A percentile compares a stretch with the other conserved stretches of the same genome.
Conservation (phyloP, 306 rosid genomes). For the Benincasa hispida region DNA sequence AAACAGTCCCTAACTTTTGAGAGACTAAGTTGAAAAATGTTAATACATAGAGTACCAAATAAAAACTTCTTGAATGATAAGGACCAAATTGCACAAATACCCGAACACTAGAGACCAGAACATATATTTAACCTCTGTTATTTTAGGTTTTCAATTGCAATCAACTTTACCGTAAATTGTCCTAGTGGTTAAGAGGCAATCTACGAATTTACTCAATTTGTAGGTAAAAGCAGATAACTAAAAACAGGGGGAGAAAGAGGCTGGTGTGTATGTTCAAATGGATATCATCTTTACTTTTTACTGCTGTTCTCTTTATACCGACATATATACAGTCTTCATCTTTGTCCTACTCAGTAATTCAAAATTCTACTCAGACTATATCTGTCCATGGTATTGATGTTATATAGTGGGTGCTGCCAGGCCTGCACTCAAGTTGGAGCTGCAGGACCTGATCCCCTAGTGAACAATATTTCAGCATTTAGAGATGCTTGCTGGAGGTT, state of each 20-base stretch:
- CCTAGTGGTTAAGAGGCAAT: background rate
- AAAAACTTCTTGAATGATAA: background rate
- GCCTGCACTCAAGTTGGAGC: slow-evolving; percentile 77
- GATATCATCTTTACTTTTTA: background rate
- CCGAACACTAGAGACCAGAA: background rate
- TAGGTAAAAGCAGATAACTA: background rate
- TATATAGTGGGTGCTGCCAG: slow-evolving; percentile 37
- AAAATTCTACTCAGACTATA: background rate
- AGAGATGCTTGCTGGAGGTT: slow-evolving; percentile 97
- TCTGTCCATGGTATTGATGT: slow-evolving; percentile 17
- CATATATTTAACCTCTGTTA: background rate
- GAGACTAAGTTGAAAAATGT: background rate
- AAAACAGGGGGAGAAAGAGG: background rate
- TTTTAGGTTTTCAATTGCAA: background rate
- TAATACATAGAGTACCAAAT: background rate
- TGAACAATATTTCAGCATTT: slow-evolving; percentile 41
- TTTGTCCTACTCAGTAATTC: background rate
- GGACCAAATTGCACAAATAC: background rate
- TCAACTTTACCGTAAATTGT: background rate
- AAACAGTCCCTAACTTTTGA: background rate
- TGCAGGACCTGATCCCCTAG: slow-evolving; percentile 58
- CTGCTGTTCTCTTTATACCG: background rate
- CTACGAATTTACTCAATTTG: background rate
- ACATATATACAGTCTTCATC: background rate
- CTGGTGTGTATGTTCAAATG: background rate